These are phyloP conservation scores for Kwoniella shivajii DNA, from an alignment of 1,284 basidiomycete species.

Conservation along the genomic window DNA sequence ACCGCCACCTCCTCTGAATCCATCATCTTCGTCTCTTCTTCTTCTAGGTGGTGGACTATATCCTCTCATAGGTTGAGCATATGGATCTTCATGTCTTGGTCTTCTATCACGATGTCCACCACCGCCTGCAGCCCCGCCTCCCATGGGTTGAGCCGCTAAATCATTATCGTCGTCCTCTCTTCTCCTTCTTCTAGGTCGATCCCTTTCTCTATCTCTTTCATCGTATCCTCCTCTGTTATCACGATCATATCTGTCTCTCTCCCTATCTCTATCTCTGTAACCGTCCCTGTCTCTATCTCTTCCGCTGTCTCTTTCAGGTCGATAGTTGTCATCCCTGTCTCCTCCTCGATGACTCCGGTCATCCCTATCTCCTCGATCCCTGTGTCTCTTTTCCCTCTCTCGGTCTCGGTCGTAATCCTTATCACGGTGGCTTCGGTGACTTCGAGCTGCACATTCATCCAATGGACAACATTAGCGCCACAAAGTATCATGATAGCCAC, in stretches of 20 bases:
- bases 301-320: slow-evolving; percentile 10
- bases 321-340: slow-evolving; percentile 14
- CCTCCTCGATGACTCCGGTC: too few species aligned
- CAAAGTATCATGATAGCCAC: neutral
- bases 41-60: slow-evolving; percentile 13
- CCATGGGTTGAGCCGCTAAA: slow-evolving; percentile 26
- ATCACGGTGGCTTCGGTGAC: slow-evolving; percentile 25
- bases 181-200: slow-evolving; percentile 21
- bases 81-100: slow-evolving; percentile 23
- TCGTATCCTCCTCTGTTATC: slow-evolving; percentile 4
- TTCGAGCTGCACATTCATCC: slow-evolving; percentile 7
- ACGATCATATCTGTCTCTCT: slow-evolving; percentile 21
- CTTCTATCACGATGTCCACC: slow-evolving; percentile 25
- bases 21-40: slow-evolving; percentile 6
- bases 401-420: slow-evolving; percentile 11
- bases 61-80: slow-evolving; percentile 24
- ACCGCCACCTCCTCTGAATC: neutral
- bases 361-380: slow-evolving; percentile 11
- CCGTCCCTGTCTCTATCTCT: slow-evolving; percentile 16
- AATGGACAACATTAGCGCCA: neutral
- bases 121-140: slow-evolving; percentile 7
- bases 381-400: slow-evolving; percentile 6
- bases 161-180: slow-evolving; percentile 25
- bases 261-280: slow-evolving; percentile 10
- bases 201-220: slow-evolving; percentile 3